These are phyloP conservation scores for Lolium perenne DNA, from an alignment of 176 grass and related monocot species.

Conservation along the genomic window DNA sequence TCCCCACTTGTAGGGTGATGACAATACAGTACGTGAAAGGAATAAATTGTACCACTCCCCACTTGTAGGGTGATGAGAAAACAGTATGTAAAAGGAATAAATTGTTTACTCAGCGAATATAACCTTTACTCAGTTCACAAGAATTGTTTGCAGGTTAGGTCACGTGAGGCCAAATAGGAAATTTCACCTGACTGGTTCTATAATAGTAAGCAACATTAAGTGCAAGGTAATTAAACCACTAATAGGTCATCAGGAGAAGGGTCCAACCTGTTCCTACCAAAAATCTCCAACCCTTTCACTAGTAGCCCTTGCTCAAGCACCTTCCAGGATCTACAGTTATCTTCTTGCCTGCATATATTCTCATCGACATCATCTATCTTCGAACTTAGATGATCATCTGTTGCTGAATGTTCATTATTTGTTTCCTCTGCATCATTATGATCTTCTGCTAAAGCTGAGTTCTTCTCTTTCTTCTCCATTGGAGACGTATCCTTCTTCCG, in stretches of 20 bases:
- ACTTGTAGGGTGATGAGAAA: not conserved
- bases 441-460: conserved; percentile 53
- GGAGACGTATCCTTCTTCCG: conserved; percentile 51
- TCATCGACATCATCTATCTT: conserved; percentile 79
- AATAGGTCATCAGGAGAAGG: not conserved
- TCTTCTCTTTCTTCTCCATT: conserved; percentile 50
- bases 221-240: conserved; percentile 9
- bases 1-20: not conserved
- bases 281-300: conserved; percentile 93
- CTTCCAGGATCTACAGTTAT: conserved; percentile 68
- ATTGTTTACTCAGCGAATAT: not conserved
- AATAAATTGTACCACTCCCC: not conserved
- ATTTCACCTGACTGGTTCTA: not conserved
- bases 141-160: not conserved
- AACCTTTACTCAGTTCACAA: not conserved
- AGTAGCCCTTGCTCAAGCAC: conserved; percentile 89
- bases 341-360: conserved; percentile 66
- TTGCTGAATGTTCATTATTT: conserved; percentile 52
- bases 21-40: not conserved
- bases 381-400: conserved; percentile 60
- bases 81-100: conserved; percentile 4
- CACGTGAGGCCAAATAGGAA: not conserved
- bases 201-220: conserved; percentile 9
- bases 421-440: conserved; percentile 63
- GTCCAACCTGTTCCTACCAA: conserved; percentile 83